These are phyloP conservation scores for Aspergillus fumigatus DNA, from an alignment of 2,329 filamentous ascomycete genomes.

Conservation along the genomic window DNA sequence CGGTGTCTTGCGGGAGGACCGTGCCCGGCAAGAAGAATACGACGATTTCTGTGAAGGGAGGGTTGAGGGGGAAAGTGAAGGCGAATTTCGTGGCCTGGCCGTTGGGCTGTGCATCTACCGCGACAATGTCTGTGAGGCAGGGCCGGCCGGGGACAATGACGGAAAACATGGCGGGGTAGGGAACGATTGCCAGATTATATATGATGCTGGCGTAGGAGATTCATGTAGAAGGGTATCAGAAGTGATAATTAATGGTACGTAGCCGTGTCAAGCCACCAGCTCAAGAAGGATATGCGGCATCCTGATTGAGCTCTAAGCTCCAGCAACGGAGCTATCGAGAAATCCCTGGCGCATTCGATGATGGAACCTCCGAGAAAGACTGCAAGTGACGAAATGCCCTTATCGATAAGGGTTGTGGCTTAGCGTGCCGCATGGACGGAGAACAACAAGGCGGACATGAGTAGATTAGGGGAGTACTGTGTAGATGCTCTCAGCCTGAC, in stretches of 20 bases:
- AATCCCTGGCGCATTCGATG: constrained; percentile 15
- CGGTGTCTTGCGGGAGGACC: constrained; percentile 66
- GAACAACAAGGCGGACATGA: neutral
- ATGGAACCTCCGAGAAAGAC: constrained; percentile 24
- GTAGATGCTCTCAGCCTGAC: neutral
- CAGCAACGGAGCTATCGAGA: constrained; percentile 5
- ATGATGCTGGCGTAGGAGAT: neutral
- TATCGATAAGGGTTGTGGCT: constrained; percentile 25
- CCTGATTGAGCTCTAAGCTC: neutral
- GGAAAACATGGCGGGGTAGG: constrained; percentile 49
- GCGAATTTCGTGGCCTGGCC: constrained; percentile 59
- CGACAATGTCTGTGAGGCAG: constrained; percentile 52
- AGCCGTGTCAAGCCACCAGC: neutral
- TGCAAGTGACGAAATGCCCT: constrained; percentile 26
- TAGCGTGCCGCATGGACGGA: neutral
- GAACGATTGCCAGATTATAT: neutral
- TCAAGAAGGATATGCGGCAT: neutral
- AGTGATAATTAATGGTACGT: neutral
- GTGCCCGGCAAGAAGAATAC: constrained; percentile 83
- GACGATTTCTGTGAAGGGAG: constrained; percentile 68
- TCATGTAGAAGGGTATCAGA: neutral
- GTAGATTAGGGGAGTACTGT: too few relatives aligned
- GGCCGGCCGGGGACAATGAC: constrained; percentile 58
- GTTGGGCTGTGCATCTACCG: constrained; percentile 48
- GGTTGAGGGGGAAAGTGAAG: constrained; percentile 61